These are phyloP conservation scores for Solanum hybrid DNA, from an alignment of 305 asterid species.

Conservation along the genomic window DNA sequence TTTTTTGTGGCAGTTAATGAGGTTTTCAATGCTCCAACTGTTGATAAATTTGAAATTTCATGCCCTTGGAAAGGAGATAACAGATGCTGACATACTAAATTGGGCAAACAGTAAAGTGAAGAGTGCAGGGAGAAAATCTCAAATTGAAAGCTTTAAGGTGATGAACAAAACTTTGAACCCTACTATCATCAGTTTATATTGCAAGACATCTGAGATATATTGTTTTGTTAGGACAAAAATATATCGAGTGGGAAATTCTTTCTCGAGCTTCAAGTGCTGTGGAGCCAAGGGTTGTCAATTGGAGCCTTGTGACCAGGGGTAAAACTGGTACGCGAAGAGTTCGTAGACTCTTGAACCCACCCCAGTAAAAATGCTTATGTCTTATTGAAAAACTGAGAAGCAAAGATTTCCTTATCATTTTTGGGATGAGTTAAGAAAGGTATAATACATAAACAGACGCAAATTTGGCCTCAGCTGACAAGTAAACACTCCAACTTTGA, in stretches of 20 bases:
- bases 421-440: background rate
- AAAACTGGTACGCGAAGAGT: conserved; percentile 42
- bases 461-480: background rate
- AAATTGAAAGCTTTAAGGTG: conserved; percentile 91
- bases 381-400: background rate
- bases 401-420: background rate
- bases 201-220: background rate
- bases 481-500: background rate
- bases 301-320: conserved; percentile 89
- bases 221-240: conserved; percentile 50
- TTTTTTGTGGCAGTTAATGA: conserved; percentile 86
- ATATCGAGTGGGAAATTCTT: conserved; percentile 76
- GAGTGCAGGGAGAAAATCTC: conserved; percentile 43
- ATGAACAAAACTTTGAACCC: background rate
- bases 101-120: conserved; percentile 85
- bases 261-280: conserved; percentile 66
- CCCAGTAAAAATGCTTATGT: background rate
- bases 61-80: conserved; percentile 79
- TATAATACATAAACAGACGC: background rate
- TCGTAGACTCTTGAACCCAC: background rate
- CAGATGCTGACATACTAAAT: conserved; percentile 71
- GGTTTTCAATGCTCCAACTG: conserved; percentile 79
- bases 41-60: conserved; percentile 73
- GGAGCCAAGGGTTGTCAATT: conserved; percentile 88
- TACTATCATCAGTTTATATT: background rate